phyloP scores from a whole-genome alignment of 129 eudicot genomes.

The Logfia minima region DNA sequence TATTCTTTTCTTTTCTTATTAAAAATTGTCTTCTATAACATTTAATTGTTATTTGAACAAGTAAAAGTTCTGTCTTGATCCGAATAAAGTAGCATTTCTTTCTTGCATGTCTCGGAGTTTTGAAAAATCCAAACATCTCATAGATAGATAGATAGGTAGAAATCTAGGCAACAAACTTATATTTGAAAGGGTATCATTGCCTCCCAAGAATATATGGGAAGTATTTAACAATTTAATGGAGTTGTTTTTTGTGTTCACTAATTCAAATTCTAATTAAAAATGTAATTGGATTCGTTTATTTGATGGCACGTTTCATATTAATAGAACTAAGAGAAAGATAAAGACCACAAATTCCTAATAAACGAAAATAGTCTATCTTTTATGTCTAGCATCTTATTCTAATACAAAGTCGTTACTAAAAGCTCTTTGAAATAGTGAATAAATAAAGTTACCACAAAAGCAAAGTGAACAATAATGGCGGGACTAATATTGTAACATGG shows the following conservation, averaged over 20 bases:
- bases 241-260: not conserved
- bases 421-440: not conserved
- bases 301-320: not conserved
- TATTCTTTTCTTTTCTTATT: slow-evolving; percentile 2
- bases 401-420: slow-evolving; percentile 8
- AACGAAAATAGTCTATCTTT: not conserved
- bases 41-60: not conserved
- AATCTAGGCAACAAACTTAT: slow-evolving; percentile 19
- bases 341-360: too few relatives aligned
- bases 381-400: slow-evolving; percentile 17
- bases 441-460: slow-evolving; percentile 26
- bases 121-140: too few relatives aligned
- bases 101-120: too few relatives aligned
- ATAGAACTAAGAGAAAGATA: not conserved
- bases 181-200: slow-evolving; percentile 13
- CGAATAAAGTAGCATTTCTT: too few relatives aligned
- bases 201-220: not conserved
- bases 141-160: too few relatives aligned
- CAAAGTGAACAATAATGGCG: slow-evolving; percentile 17
- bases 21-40: slow-evolving; percentile 20
- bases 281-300: not conserved
- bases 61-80: too few relatives aligned
- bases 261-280: not conserved
- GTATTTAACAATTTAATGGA: not conserved
- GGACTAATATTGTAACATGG: slow-evolving; percentile 22